Conservation (phyloP, 179 eudicot genomes). For the Beta lomatogona region DNA sequence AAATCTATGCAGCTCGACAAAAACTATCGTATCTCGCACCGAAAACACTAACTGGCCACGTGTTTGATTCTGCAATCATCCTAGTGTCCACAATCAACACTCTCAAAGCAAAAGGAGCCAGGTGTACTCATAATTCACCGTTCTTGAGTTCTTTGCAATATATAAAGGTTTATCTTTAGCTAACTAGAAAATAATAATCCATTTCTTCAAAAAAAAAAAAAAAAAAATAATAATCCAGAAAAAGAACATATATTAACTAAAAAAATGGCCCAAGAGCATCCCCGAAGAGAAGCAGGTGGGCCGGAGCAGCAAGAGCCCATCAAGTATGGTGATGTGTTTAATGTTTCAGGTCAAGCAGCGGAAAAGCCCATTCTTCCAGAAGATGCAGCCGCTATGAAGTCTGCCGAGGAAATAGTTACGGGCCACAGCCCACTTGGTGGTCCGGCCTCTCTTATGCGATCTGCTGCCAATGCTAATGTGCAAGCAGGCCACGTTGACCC, state of each 20-base stretch:
- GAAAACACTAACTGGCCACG: too few species aligned
- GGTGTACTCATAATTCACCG: too few species aligned
- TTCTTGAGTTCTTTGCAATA: too few species aligned
- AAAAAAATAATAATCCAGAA: too few species aligned
- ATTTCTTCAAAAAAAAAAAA: too few species aligned
- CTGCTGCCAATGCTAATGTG: slow-evolving; percentile 51
- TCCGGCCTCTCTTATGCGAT: slow-evolving; percentile 53
- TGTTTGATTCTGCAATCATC: too few species aligned
- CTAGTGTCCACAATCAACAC: too few species aligned
- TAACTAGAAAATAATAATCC: too few species aligned
- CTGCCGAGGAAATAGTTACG: slow-evolving; percentile 44
- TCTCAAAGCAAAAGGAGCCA: too few species aligned
- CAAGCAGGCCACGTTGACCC: slow-evolving; percentile 42
- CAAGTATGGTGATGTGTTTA: slow-evolving; percentile 50
- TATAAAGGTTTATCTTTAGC: too few species aligned
- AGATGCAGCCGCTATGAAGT: slow-evolving; percentile 53
- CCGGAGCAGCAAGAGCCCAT: slow-evolving; percentile 26
- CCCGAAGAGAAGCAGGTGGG: slow-evolving; percentile 19
- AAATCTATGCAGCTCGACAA: too few species aligned
- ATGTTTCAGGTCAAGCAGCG: slow-evolving; percentile 45
- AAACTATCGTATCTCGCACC: too few species aligned
- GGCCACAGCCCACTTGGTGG: slow-evolving; percentile 49
- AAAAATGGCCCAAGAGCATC: slow-evolving; percentile 43
- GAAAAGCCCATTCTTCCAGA: slow-evolving; percentile 41
- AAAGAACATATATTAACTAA: neutral